phyloP scores from a whole-genome alignment of 2,329 filamentous ascomycete genomes.

The Delphinella strobiligena region DNA sequence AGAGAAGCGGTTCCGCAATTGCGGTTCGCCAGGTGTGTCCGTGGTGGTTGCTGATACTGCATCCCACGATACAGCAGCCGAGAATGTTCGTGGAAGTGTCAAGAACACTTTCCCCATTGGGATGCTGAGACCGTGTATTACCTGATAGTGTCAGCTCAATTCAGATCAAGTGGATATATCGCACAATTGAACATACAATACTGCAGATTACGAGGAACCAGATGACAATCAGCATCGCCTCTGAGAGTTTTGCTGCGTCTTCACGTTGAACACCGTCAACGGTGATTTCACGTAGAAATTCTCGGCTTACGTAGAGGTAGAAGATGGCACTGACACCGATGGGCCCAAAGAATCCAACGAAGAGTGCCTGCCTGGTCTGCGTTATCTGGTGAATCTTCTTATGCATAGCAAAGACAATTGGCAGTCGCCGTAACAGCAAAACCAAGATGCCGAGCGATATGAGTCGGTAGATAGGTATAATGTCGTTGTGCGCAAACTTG shows the following conservation, averaged over 20 bases:
- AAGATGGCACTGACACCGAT: constrained; percentile 86
- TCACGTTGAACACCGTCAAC: constrained; percentile 48
- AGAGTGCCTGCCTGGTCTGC: constrained; percentile 59
- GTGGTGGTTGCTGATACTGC: neutral
- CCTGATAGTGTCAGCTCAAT: constrained; percentile 26
- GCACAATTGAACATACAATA: constrained; percentile 51
- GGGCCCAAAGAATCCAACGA: constrained; percentile 87
- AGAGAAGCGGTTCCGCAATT: too few species aligned
- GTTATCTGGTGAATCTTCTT: constrained; percentile 70
- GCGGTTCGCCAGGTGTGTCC: constrained; percentile 6
- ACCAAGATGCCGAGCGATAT: constrained; percentile 63
- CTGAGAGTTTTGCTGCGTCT: constrained; percentile 54
- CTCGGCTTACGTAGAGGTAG: constrained; percentile 70
- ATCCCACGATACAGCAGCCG: constrained; percentile 32
- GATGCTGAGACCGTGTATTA: constrained; percentile 73
- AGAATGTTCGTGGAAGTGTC: constrained; percentile 53
- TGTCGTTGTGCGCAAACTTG: constrained; percentile 51
- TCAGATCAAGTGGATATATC: too few species aligned
- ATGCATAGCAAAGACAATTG: constrained; percentile 62
- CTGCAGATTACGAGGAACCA: constrained; percentile 82
- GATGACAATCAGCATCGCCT: constrained; percentile 59
- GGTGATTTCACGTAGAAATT: constrained; percentile 53
- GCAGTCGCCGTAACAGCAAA: constrained; percentile 63
- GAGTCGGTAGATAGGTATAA: constrained; percentile 64
- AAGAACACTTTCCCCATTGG: constrained; percentile 56